A percentile compares a stretch with the other conserved stretches of the same genome.
These are phyloP conservation scores for Myriosclerotinia curreyana DNA, from an alignment of 2,329 filamentous ascomycete genomes.

Conservation along the genomic window DNA sequence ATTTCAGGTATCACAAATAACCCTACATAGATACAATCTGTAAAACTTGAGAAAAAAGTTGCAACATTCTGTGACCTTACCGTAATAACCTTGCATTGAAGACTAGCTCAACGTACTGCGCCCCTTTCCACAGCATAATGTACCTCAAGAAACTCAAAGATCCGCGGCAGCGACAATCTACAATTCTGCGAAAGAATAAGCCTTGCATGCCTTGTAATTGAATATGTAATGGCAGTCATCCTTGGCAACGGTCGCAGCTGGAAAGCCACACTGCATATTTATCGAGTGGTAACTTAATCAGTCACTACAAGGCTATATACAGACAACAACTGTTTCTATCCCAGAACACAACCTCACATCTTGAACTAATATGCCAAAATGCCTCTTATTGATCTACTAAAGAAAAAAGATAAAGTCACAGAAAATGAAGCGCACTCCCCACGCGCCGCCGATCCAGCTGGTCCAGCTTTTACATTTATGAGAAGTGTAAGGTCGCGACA, in stretches of 20 bases:
- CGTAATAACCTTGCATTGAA: conserved; percentile 4
- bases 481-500: conserved; percentile 52
- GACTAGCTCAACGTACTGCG: conserved; percentile 7
- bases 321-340: conserved; percentile 4
- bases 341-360: conserved; percentile 14
- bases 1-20: conserved; percentile 4
- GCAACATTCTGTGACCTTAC: conserved; percentile 3
- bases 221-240: conserved; percentile 16
- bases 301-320: conserved; percentile 23
- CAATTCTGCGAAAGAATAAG: conserved; percentile 10
- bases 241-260: conserved; percentile 26
- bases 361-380: conserved; percentile 43
- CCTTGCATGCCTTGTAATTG: conserved; percentile 16
- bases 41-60: not conserved
- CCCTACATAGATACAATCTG: not conserved
- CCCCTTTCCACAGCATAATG: conserved; percentile 18
- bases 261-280: conserved; percentile 31
- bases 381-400: conserved; percentile 59
- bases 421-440: conserved; percentile 39
- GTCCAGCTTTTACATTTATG: conserved; percentile 69
- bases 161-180: conserved; percentile 29
- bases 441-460: conserved; percentile 29
- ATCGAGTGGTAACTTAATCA: conserved; percentile 23
- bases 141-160: conserved; percentile 24
- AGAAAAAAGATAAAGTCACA: conserved; percentile 57